Base-by-base conservation (phyloP, 768 basidiomycete species). In the Hysterangium stoloniferum region DNA sequence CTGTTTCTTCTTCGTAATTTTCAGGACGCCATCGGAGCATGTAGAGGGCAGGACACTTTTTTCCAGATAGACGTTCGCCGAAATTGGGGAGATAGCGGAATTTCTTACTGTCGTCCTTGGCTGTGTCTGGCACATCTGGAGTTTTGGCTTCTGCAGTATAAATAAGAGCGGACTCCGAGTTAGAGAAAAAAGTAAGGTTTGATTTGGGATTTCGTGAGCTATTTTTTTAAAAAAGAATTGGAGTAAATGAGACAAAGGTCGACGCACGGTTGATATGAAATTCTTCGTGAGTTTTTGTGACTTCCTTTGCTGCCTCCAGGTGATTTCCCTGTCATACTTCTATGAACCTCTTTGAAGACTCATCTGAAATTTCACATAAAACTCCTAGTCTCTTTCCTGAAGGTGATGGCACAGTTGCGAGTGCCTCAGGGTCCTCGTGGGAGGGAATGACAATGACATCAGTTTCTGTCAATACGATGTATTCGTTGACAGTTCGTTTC, bases 201-300 rank as follows among this genome's bases (percentile, higher is more conserved):
- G n/a, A n/a, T n/a, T n/a, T n/a, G n/a, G n/a, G n/a, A n/a, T n/a
- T n/a, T n/a, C n/a, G n/a, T n/a, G n/a, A n/a, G n/a, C n/a, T n/a
- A n/a, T n/a, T n/a, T n/a, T n/a, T n/a, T n/a, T 85, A 51, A 13
- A 4, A 34, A 7, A 22, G 20, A n/a, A n/a, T n/a, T n/a, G 28
- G n/a, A 38, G n/a, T n/a, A n/a, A n/a, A n/a, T n/a, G n/a, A n/a
- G n/a, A n/a, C n/a, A n/a, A n/a, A n/a, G n/a, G n/a, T n/a, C n/a
- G n/a, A 52, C 25, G 38, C 36, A 80, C 84, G 80, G 56, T 86
- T 82, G 4, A 74, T 66, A 56, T 82, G 81, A 55, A 82, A 84
- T 8, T 71, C 68, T 0, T 74, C 77, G 52, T 85, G 82, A 4
- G 58, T 57, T 24, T 78, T 72, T 1, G 80, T 77, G 15, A 84